Conservation (phyloP, 805 yeast species). For the Teunomyces stri region DNA sequence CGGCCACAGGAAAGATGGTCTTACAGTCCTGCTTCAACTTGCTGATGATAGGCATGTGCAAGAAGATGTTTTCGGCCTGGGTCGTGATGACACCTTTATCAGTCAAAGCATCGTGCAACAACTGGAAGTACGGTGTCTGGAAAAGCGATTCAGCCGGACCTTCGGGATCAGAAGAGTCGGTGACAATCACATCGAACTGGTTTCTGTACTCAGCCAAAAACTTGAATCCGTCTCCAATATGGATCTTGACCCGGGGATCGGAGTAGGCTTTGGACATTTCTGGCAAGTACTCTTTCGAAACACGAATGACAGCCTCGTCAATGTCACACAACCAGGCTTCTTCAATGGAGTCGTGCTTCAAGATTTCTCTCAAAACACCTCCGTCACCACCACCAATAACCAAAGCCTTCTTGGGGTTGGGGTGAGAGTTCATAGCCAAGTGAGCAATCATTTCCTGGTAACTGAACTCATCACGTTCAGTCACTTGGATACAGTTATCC, state of each 20-base stretch:
- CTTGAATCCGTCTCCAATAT: constrained; percentile 97
- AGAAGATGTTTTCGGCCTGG: constrained; percentile 95
- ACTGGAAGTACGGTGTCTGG: constrained; percentile 87
- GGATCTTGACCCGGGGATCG: constrained; percentile 87
- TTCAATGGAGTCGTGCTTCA: constrained; percentile 83
- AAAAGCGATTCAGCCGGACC: constrained; percentile 96
- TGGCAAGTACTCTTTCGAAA: constrained; percentile 84
- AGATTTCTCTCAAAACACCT: constrained; percentile 92
- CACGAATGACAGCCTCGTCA: constrained; percentile 87
- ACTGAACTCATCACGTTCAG: constrained; percentile 96
- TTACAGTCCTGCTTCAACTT: constrained; percentile 78
- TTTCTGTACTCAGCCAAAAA: constrained; percentile 79
- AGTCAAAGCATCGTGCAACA: constrained; percentile 83
- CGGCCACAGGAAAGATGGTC: constrained; percentile 86
- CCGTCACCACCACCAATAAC: constrained; percentile 99
- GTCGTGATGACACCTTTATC: constrained; percentile 89
- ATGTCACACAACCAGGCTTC: constrained; percentile 92
- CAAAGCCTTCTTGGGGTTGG: constrained; percentile 88
- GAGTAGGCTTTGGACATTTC: constrained; percentile 78
- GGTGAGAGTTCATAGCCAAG: constrained; percentile 87
- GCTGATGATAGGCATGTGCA: constrained; percentile 80
- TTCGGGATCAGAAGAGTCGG: constrained; percentile 97
- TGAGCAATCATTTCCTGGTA: constrained; percentile 99
- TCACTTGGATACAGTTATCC: constrained; percentile 93
- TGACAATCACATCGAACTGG: constrained; percentile 90